These are phyloP conservation scores for Akanthomyces uredinophilus DNA, from an alignment of 2,329 filamentous ascomycete species.

Conservation along the genomic window DNA sequence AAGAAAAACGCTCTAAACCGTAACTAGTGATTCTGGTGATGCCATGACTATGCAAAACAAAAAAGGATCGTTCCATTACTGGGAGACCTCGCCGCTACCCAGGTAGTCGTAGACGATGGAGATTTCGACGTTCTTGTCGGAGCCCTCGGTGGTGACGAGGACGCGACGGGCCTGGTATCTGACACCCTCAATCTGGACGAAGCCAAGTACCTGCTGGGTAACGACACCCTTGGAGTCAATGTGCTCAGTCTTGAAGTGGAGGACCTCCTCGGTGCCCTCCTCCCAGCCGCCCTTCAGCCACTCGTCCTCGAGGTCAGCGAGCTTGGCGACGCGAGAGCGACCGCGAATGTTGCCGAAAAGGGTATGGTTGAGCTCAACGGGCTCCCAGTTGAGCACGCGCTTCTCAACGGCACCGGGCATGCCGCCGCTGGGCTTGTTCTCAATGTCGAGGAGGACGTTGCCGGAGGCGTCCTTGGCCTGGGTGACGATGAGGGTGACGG, in stretches of 20 bases:
- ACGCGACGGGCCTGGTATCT: slow-evolving; percentile 14
- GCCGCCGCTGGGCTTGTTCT: slow-evolving; percentile 17
- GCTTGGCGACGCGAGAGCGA: slow-evolving; percentile 16
- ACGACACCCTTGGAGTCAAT: slow-evolving; percentile 15
- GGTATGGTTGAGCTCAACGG: slow-evolving; percentile 18
- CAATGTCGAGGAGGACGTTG: slow-evolving; percentile 18
- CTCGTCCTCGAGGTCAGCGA: slow-evolving; percentile 16
- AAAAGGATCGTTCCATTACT: not conserved
- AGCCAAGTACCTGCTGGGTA: slow-evolving; percentile 13
- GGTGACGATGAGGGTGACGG: slow-evolving; percentile 17
- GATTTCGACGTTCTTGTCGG: slow-evolving; percentile 13
- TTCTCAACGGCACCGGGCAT: slow-evolving; percentile 17
- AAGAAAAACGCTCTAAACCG: slow-evolving; percentile 1
- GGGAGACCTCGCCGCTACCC: slow-evolving; percentile 8
- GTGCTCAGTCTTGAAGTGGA: slow-evolving; percentile 17
- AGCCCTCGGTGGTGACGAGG: slow-evolving; percentile 13
- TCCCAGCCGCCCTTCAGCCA: slow-evolving; percentile 19
- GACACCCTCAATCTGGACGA: slow-evolving; percentile 10
- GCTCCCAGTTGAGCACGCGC: slow-evolving; percentile 18
- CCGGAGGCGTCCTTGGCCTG: slow-evolving; percentile 16
- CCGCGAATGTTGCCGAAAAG: slow-evolving; percentile 19
- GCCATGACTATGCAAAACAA: slow-evolving; percentile 1
- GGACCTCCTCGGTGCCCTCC: slow-evolving; percentile 17
- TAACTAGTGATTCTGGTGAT: not conserved
- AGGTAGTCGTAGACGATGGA: slow-evolving; percentile 14